Conservation (phyloP, 2,329 filamentous ascomycete genomes). For the Aspergillus quadricinctus region DNA sequence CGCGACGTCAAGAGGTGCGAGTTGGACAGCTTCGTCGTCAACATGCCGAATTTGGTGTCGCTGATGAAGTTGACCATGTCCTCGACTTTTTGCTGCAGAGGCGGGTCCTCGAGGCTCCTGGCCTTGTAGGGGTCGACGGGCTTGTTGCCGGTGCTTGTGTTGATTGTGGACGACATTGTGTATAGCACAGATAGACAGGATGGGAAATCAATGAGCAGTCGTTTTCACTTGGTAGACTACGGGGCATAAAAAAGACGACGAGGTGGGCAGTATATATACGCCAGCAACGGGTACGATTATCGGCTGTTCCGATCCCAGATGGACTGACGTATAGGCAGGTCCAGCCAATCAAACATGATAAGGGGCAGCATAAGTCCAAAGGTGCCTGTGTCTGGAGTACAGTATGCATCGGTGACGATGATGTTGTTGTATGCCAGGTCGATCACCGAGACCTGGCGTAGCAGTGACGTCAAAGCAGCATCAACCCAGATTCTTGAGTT, state of each 20-base stretch:
- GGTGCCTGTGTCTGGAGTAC: not conserved
- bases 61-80: conserved; percentile 68
- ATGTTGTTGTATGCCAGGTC: not conserved
- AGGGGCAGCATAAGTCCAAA: too few relatives aligned
- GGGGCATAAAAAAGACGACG: too few relatives aligned
- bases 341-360: not conserved
- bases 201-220: not conserved
- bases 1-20: conserved; percentile 69
- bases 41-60: conserved; percentile 77
- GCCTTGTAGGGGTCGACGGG: conserved; percentile 75
- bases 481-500: not conserved
- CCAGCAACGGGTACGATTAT: not conserved
- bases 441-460: conserved; percentile 5
- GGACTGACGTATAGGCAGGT: not conserved
- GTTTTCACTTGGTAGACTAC: too few relatives aligned
- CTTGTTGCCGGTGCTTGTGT: conserved; percentile 59
- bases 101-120: conserved; percentile 67
- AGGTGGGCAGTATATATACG: not conserved
- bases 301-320: not conserved
- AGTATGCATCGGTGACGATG: not conserved
- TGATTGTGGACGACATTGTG: conserved; percentile 42
- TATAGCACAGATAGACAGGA: not conserved
- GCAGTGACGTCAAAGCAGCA: conserved; percentile 10
- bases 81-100: conserved; percentile 70
- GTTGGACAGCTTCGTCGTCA: conserved; percentile 67